Base-by-base conservation (phyloP, 768 basidiomycete genomes). In the Coprinellus aureogranulatus region DNA sequence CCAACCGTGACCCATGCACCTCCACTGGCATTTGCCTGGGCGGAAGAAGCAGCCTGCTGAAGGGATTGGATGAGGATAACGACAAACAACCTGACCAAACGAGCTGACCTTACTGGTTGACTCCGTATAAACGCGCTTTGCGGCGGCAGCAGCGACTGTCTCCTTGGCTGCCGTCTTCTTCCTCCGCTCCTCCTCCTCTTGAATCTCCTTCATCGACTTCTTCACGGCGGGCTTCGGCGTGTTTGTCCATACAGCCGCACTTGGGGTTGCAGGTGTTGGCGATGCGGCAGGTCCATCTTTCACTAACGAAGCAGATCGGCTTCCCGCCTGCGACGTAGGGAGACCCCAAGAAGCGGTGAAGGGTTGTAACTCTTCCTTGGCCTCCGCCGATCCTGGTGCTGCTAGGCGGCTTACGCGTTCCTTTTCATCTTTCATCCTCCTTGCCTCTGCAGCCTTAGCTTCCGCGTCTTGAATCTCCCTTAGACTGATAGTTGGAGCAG, bases 131-230 rank as follows among this genome's bases (percentile, higher is more conserved):
- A 80, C 88, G 53, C 91, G 79, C 67, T 88, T 83, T 8, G 82
- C 77, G 39, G 81, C 80, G 22, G 81, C 76, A 12, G 82, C 74
- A 9, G 80, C 80, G 54, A 77, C 76, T 53, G 79, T 84, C 61
- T 90, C 85, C 69, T 87, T 88, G 6, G 75, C 72, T 0, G 78
- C 78, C 27, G 74, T 64, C 71, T 87, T 90, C 78, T 93, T 94
- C 60, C 89, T 82, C 61, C 77, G 83, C 72, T 96, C 93, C 67
- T 99, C 97, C 65, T 99, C 97, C 72, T 98, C 96, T 67, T 96
- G 92, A 40, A 99, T 99, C 76, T 99, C 94, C 77, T 96, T 98
- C 88, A 99, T 88, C 1, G 92, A 91, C 80, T 94, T 97, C 79
- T 93, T 95, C 6, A 81, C 68, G 2, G 77, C 68, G 10, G 75